Base-by-base conservation (phyloP, 2,329 filamentous ascomycete species). In the Fusarium domesticum region DNA sequence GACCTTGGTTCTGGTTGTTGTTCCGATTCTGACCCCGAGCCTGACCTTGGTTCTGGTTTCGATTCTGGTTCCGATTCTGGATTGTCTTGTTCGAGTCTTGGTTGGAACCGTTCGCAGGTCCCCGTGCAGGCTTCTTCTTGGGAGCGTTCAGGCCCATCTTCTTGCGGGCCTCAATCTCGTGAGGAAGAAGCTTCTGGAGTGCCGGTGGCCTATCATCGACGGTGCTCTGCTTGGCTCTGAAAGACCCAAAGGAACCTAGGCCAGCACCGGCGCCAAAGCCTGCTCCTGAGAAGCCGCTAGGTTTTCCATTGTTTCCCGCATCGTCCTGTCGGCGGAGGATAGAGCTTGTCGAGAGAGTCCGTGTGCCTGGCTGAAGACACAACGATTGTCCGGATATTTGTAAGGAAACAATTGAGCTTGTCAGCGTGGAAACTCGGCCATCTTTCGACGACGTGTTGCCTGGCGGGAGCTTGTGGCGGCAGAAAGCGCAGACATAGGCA, bases 401-500 rank as follows among this genome's bases (percentile, higher is more conserved):
- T 18, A 5, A 20, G 33, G 41, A 35, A 32, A 42, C 17, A 48
- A 39, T 50, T 17, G 51, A 47, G 40, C 37, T 23, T 42, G 42
- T 28, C 35, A 32, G 25, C 41, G 36, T 48, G 43, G 48, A 47
- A 28, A 49, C 39, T 39, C 35, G 35, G 38, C 54, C 43, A 48
- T 55, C 42, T 45, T 41, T 42, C 32, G 44, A 31, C 36, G 48
- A 51, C 35, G 43, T 43, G 38, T 43, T 43, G 25, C 45, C 53
- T 18, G 55, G 45, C 39, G 55, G 53, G 40, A 61, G 54, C 53
- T 58, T 59, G 42, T 62, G 62, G 47, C 63, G 66, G 56, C 70
- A 73, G 54, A 63, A 57, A 37, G 65, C 60, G 65, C 70, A 73
- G 39, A 72, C 61, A 57, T 70, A 72, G 38, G 64, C 60, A 58